phyloP scores from a whole-genome alignment of 2,329 filamentous ascomycete genomes.

The Fusarium zealandicum region DNA sequence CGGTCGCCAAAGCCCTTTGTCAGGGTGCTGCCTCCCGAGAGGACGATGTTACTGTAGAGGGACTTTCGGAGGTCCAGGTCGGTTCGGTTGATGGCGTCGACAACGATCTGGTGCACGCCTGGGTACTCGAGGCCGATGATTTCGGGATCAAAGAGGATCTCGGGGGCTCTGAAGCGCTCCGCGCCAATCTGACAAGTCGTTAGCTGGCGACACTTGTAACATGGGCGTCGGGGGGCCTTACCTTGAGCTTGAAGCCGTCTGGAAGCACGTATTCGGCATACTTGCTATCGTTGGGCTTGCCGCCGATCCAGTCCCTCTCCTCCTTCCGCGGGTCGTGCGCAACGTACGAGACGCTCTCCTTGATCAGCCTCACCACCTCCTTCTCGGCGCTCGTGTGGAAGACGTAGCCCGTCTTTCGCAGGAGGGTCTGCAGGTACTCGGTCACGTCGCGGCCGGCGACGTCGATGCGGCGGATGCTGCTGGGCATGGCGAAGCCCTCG shows the following conservation, averaged over 20 bases:
- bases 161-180: slow-evolving; percentile 93
- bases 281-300: slow-evolving; percentile 79
- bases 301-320: slow-evolving; percentile 92
- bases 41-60: slow-evolving; percentile 94
- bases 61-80: slow-evolving; percentile 95
- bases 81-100: slow-evolving; percentile 92
- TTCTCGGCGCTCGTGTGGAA: slow-evolving; percentile 99
- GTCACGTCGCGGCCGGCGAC: slow-evolving; percentile 96
- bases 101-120: slow-evolving; percentile 96
- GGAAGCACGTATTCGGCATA: slow-evolving; percentile 87
- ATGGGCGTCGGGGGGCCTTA: slow-evolving; percentile 44
- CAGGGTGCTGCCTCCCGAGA: slow-evolving; percentile 93
- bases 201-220: slow-evolving; percentile 8
- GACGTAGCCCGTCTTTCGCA: slow-evolving; percentile 91
- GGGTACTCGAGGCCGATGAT: slow-evolving; percentile 95
- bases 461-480: slow-evolving; percentile 93
- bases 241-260: slow-evolving; percentile 93
- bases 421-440: slow-evolving; percentile 87
- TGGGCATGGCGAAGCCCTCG: slow-evolving; percentile 96
- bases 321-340: slow-evolving; percentile 90
- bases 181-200: slow-evolving; percentile 73
- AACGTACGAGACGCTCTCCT: slow-evolving; percentile 93
- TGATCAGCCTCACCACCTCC: slow-evolving; percentile 97
- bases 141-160: slow-evolving; percentile 97
- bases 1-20: slow-evolving; percentile 97